phyloP scores from a whole-genome alignment of 108 stramenopile genomes.

The Nitzschia sp. region DNA sequence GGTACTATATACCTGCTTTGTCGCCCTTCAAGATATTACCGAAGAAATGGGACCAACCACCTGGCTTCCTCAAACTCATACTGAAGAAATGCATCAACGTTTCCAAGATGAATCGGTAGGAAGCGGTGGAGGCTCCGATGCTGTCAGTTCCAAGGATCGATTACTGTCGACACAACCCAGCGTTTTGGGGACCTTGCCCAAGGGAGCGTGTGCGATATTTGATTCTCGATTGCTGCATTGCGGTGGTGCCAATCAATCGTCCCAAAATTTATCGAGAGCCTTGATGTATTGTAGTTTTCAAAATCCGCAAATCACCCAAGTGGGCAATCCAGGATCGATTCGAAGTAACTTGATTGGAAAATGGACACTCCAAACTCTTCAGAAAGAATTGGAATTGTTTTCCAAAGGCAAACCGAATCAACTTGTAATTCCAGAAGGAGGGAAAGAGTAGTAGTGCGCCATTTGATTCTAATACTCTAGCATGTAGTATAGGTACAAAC shows the following conservation, averaged over 20 bases:
- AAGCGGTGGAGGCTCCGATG: neutral
- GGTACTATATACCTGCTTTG: conserved; percentile 76
- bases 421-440: too few species aligned
- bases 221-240: conserved; percentile 79
- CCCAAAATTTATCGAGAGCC: conserved; percentile 40
- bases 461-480: too few species aligned
- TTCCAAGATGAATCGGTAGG: conserved; percentile 47
- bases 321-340: conserved; percentile 81
- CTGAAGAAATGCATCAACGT: conserved; percentile 46
- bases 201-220: conserved; percentile 77
- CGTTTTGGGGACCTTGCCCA: conserved; percentile 64
- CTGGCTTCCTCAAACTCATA: conserved; percentile 74
- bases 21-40: conserved; percentile 77
- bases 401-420: conserved; percentile 18
- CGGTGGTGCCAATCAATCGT: conserved; percentile 68
- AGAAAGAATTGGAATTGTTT: conserved; percentile 25
- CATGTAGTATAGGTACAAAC: too few species aligned
- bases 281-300: conserved; percentile 82
- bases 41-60: conserved; percentile 83
- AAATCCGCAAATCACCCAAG: conserved; percentile 53
- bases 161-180: conserved; percentile 48
- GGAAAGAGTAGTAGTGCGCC: too few species aligned
- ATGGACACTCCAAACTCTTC: conserved; percentile 28
- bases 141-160: conserved; percentile 59
- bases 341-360: conserved; percentile 40